Percentiles rank a stretch among this genome's conserved stretches.
phyloP scores from a whole-genome alignment of 2,329 filamentous ascomycete species.

The Aureobasidium musti region DNA sequence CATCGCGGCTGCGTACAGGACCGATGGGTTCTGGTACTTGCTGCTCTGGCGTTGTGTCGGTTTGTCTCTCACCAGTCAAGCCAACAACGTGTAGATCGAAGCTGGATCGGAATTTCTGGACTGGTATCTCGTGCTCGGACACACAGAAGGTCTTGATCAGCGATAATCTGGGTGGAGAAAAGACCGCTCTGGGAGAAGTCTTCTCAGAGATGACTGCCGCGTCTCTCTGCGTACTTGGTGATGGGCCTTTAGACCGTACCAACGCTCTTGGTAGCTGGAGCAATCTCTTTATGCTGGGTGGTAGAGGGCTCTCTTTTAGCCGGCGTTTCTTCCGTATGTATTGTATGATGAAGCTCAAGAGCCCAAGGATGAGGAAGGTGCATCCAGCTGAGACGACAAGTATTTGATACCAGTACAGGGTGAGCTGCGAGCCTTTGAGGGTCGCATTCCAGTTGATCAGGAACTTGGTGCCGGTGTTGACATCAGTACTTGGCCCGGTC shows the following conservation, averaged over 20 bases:
- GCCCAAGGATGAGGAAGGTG: constrained; percentile 21
- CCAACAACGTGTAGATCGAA: constrained; percentile 14
- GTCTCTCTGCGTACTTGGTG: neutral
- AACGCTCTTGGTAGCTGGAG: neutral
- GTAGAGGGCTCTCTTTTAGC: constrained; percentile 9
- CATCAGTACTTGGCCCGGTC: neutral
- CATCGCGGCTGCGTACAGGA: neutral
- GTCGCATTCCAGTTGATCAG: constrained; percentile 29
- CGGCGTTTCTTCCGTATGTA: constrained; percentile 21
- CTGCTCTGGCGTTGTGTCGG: neutral
- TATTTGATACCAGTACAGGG: constrained; percentile 31
- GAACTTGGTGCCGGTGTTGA: constrained; percentile 13
- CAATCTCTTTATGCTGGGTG: constrained; percentile 5
- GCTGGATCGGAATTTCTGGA: neutral
- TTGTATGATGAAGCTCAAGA: constrained; percentile 12
- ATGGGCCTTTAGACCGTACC: neutral
- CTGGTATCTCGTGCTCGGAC: constrained; percentile 22
- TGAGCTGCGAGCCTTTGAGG: constrained; percentile 26
- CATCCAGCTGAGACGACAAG: constrained; percentile 28
- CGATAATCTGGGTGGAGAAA: constrained; percentile 1
- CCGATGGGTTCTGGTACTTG: no score
- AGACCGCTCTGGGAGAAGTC: neutral
- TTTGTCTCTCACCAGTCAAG: constrained; percentile 5
- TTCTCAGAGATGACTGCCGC: neutral
- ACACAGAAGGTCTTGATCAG: constrained; percentile 22